phyloP scores from a whole-genome alignment of 2,329 filamentous ascomycete species.

The Chrysoporthe cubensis region DNA sequence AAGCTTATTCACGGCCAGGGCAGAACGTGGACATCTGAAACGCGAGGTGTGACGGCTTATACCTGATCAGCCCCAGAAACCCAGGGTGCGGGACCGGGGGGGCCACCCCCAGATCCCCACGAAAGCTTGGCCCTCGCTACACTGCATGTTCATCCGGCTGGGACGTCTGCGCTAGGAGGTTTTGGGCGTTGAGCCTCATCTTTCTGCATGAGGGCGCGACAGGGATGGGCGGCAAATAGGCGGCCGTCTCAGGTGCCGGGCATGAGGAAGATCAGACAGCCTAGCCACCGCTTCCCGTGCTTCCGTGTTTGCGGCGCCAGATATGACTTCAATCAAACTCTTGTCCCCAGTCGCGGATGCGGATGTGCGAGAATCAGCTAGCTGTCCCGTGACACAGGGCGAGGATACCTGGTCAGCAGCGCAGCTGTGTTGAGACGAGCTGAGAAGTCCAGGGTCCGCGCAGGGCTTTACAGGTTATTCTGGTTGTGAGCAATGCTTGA shows the following conservation, averaged over 20 bases:
- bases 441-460: not conserved
- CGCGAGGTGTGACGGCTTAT: conserved; percentile 25
- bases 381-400: not conserved
- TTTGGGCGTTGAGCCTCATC: conserved; percentile 7
- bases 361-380: not conserved
- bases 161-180: not conserved
- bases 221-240: not conserved
- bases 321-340: not conserved
- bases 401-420: not conserved
- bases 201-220: not conserved
- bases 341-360: not conserved
- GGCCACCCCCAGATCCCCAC: not conserved
- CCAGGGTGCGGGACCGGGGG: not conserved
- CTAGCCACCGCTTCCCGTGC: conserved; percentile 16
- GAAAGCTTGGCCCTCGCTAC: not conserved
- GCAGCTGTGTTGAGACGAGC: not conserved
- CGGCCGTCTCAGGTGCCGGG: conserved; percentile 9
- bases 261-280: conserved; percentile 23
- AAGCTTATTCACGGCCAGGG: not conserved
- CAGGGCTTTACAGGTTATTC: not conserved
- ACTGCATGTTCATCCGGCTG: conserved; percentile 2
- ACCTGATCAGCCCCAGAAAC: conserved; percentile 24
- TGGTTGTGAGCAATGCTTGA: not conserved
- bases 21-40: conserved; percentile 18
- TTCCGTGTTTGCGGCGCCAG: conserved; percentile 25